phyloP scores from a whole-genome alignment of 768 basidiomycete species.

The Suillus ampliporus region DNA sequence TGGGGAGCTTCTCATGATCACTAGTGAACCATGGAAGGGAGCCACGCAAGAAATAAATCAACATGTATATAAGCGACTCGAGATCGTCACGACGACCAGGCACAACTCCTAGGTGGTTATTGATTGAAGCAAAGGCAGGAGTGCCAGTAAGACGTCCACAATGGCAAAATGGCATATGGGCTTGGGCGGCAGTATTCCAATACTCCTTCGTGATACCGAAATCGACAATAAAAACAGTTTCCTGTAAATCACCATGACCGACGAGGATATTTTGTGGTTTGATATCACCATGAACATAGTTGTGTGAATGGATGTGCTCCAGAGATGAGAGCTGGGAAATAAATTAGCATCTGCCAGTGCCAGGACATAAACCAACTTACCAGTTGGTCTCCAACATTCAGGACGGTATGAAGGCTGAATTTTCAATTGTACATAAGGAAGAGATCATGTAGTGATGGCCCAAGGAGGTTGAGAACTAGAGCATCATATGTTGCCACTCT shows the following conservation, averaged over 20 bases:
- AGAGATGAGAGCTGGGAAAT: neutral
- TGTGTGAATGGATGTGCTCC: slow-evolving; percentile 1
- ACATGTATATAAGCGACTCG: neutral
- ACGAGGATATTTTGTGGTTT: slow-evolving; percentile 9
- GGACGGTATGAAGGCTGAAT: slow-evolving; percentile 4
- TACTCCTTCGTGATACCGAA: neutral
- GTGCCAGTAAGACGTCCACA: slow-evolving; percentile 4
- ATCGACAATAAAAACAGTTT: neutral
- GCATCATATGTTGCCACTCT: slow-evolving; percentile 3
- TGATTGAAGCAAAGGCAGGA: neutral
- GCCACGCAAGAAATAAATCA: slow-evolving; percentile 53
- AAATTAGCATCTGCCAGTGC: neutral
- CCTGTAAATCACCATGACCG: neutral
- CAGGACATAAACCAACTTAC: neutral
- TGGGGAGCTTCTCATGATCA: neutral
- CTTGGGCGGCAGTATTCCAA: neutral
- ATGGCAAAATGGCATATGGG: slow-evolving; percentile 3
- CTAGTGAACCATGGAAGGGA: slow-evolving; percentile 67
- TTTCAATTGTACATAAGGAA: neutral
- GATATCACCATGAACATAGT: slow-evolving; percentile 6
- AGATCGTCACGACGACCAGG: slow-evolving; percentile 5
- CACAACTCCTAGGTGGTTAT: slow-evolving; percentile 6
- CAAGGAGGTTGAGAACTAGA: slow-evolving; percentile 8
- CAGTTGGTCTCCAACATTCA: slow-evolving; percentile 9
- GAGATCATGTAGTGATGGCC: slow-evolving; percentile 8